phyloP scores from a whole-genome alignment of 192 early-diverging fungal genomes.

The Linnemannia zychae region DNA sequence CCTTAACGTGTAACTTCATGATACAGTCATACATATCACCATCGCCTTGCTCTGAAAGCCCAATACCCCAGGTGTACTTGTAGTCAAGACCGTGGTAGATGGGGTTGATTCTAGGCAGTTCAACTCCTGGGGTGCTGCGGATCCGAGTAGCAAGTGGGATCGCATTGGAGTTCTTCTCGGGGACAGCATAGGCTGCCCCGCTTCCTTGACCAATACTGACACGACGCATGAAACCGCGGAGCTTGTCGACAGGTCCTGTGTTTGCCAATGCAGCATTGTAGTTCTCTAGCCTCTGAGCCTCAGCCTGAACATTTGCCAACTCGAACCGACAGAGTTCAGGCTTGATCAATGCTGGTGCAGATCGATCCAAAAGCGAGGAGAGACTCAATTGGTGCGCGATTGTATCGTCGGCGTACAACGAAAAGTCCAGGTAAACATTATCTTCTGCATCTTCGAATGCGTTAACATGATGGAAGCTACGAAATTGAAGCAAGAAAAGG shows the following conservation, averaged over 20 bases:
- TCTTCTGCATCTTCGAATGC: constrained; percentile 76
- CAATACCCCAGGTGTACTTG: constrained; percentile 66
- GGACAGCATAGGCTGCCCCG: constrained; percentile 27
- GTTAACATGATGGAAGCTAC: constrained; percentile 81
- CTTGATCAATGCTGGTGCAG: constrained; percentile 57
- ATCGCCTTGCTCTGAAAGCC: constrained; percentile 53
- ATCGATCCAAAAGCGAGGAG: constrained; percentile 62
- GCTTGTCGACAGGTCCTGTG: constrained; percentile 42
- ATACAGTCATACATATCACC: constrained; percentile 68
- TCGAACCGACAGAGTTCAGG: constrained; percentile 74
- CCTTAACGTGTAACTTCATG: constrained; percentile 66
- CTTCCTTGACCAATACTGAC: constrained; percentile 28
- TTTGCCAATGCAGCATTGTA: constrained; percentile 43
- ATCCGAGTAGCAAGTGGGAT: constrained; percentile 40
- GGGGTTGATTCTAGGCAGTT: constrained; percentile 68
- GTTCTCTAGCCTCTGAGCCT: constrained; percentile 67
- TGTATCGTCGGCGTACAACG: constrained; percentile 71
- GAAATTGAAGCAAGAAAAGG: constrained; percentile 15
- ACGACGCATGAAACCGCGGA: constrained; percentile 52
- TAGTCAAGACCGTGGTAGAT: constrained; percentile 59
- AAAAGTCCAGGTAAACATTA: constrained; percentile 74
- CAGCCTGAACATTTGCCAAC: constrained; percentile 70
- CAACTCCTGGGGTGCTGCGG: constrained; percentile 62
- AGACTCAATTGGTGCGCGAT: constrained; percentile 72
- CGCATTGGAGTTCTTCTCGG: constrained; percentile 49